Base-by-base conservation (phyloP, 1,284 basidiomycete species). In the Singerocomus rubriflavus region DNA sequence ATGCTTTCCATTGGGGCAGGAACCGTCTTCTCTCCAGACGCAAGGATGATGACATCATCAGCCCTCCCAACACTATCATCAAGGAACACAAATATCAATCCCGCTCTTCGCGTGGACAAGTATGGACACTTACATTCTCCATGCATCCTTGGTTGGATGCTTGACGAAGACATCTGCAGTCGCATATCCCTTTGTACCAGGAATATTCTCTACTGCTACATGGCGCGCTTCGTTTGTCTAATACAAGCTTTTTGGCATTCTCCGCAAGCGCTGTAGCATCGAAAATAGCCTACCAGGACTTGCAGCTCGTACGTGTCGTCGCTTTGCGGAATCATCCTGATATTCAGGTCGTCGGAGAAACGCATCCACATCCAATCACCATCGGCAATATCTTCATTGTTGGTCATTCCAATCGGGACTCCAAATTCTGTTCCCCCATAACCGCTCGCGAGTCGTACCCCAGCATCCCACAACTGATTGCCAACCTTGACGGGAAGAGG, bases 291-390 rank as follows among this genome's bases (percentile, higher is more conserved):
- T n/a, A 44, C 50, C 3, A 51, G 13, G 16, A 51, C 38, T 10
- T 52, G 50, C 16, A 29, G 46, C 16, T 52, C 50, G 31, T 38
- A 52, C 21, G 29, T 52, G 25, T 46, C 36, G 16, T 46, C 50
- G 1, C 41, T 27, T 31, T 52, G 13, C 4, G 40, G 50, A 6
- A 43, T 11, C 50, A 50, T 70, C 11, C 64, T 53, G 1, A 59
- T 17, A 3, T 56, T 51, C 11, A 51, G 13, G 0, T 50, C 21
- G 3, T 58, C 49, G 1, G 53, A 36, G 11, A 66, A 48, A 7
- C 35, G 46, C 32, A 66, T 16, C 63, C 61, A 71, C 10, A 48
- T 39, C 70, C 69, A 71, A 11, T 70, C 61, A 1, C 59, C 53
- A 29, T 57, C 58, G 2, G 32, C 34, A 13, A 57, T 51, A 0